Evolutionary conservation across 176 grass and related monocot species (phyloP), one percentile per base, ranked within the genome.

Genomic region (Musa troglodytarum): DNA sequence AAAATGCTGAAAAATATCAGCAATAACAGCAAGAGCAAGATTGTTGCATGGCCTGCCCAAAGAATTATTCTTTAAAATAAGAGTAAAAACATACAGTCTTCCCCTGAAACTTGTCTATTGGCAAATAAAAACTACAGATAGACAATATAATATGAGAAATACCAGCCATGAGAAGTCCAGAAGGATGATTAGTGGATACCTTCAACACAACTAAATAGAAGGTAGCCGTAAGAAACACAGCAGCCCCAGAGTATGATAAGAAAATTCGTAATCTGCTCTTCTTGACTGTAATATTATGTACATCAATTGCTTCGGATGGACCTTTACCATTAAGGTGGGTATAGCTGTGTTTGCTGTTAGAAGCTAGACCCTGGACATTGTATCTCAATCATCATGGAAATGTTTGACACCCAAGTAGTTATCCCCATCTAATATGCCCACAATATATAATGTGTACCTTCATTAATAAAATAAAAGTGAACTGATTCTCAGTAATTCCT

Each of bases 251-350:
- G 83, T 63, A 86, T 1, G 65, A 91, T 15, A 89, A 55, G 53
- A 93, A 52, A 76, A 85, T 54, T 43, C 77, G 75, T 16, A 78
- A 14, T 63, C 25, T 49, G 65, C 79, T 85, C 84, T 52, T 91
- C 71, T 87, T 88, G 5, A 84, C 52, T n/a, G 76, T 73, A 11
- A 97, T 70, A 20, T 85, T 80, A 78, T 97, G 90, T 54, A 97
- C 79, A 52, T 97, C 84, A 71, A 73, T 80, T 79, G 55, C 20
- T 70, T 53, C 62, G n/a, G 26, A 65, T 52, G 52, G 57, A 13
- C 65, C 77, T 77, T 82, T 82, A 69, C 51, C 50, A 0, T 65
- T 21, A 16, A 1, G 68, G 67, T 82, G 86, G 25, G 9, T 51
- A 71, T 88, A 92, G 51, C 55, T 77, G 81, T 92, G 84, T 74